Evolutionary conservation across 805 yeast genomes (phyloP).

Genomic region (Candida krabiensis): DNA sequence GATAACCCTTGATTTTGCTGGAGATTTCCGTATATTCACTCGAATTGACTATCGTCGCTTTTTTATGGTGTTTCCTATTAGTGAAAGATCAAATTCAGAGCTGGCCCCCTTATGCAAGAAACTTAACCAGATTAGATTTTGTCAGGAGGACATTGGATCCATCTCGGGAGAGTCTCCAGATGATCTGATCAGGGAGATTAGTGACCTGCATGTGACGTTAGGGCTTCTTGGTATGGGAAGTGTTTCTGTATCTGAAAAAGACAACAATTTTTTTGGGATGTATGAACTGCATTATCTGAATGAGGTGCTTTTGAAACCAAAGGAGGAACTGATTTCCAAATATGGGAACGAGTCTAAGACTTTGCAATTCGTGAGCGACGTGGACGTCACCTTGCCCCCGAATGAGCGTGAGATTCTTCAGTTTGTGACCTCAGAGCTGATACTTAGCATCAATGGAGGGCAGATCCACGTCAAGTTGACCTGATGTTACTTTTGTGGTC

Average conservation of each 20-base stretch:
- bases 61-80: conserved; percentile 15
- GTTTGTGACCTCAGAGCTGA: conserved; percentile 13
- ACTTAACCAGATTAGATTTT: conserved; percentile 9
- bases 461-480: conserved; percentile 14
- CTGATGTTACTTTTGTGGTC: too few relatives aligned
- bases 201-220: conserved; percentile 20
- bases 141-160: conserved; percentile 15
- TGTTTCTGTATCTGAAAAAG: not conserved
- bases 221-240: conserved; percentile 18
- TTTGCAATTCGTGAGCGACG: conserved; percentile 18
- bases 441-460: conserved; percentile 15
- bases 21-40: conserved; percentile 11
- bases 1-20: conserved; percentile 7
- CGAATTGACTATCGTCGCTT: conserved; percentile 13
- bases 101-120: conserved; percentile 6
- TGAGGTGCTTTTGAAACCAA: conserved; percentile 24
- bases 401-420: conserved; percentile 15
- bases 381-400: conserved; percentile 5
- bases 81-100: conserved; percentile 1
- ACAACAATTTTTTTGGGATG: conserved; percentile 22
- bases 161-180: conserved; percentile 21
- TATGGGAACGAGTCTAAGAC: conserved; percentile 16
- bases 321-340: conserved; percentile 16
- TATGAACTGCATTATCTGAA: conserved; percentile 27
- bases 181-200: conserved; percentile 9